Evolutionary conservation across 2,329 filamentous ascomycete species (phyloP).

Genomic region (Tolypocladium guangdongense): DNA sequence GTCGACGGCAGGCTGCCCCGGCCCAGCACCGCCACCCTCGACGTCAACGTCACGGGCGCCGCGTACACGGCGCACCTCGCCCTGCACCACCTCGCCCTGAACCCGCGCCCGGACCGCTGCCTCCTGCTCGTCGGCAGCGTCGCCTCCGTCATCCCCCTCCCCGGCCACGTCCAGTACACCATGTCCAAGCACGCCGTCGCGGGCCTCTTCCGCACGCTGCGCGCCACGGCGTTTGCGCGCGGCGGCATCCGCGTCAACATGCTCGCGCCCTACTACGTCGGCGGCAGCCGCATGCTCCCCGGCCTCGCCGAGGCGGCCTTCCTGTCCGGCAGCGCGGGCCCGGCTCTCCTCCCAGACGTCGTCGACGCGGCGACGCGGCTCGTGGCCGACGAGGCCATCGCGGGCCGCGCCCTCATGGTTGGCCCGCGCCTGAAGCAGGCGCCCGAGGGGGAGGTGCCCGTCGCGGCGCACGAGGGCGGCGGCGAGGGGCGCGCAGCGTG

Average conservation of each 20-base stretch:
- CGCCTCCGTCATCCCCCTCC: constrained; percentile 38
- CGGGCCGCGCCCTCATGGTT: constrained; percentile 45
- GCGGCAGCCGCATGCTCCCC: constrained; percentile 46
- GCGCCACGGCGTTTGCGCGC: constrained; percentile 30
- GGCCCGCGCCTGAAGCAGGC: constrained; percentile 37
- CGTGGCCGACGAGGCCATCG: constrained; percentile 44
- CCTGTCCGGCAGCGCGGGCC: constrained; percentile 40
- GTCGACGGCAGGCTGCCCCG: constrained; percentile 28
- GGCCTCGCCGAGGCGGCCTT: constrained; percentile 32
- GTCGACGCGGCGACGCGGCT: constrained; percentile 53
- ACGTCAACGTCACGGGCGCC: constrained; percentile 54
- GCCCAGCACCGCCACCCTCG: constrained; percentile 42
- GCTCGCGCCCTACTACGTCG: constrained; percentile 55
- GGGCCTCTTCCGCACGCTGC: constrained; percentile 50
- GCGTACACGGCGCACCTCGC: constrained; percentile 56
- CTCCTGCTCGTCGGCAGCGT: constrained; percentile 53
- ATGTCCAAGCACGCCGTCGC: constrained; percentile 56
- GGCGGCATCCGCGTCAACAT: constrained; percentile 47
- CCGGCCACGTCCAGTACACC: constrained; percentile 41
- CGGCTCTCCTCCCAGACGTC: constrained; percentile 46
- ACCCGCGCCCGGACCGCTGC: constrained; percentile 36
- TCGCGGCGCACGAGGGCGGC: constrained; percentile 22
- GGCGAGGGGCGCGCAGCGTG: constrained; percentile 37
- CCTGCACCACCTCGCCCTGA: constrained; percentile 29
- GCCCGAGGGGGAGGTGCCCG: constrained; percentile 22